Evolutionary conservation across 129 eudicot genomes (phyloP), one percentile per base, ranked within the genome.

Genomic region (Solidago caesia): DNA sequence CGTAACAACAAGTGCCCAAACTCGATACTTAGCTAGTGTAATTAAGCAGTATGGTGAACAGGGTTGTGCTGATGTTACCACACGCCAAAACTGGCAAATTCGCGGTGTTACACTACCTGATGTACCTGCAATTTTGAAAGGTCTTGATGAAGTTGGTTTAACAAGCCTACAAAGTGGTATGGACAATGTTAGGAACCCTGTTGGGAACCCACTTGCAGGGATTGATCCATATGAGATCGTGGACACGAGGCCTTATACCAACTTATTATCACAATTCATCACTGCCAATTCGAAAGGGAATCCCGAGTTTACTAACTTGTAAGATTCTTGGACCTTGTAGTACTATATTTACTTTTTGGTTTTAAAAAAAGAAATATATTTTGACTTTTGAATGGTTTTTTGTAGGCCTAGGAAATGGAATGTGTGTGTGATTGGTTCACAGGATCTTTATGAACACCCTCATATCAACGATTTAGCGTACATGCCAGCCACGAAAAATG

Each of bases 321-420:
- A 85, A 88, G 82, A 42, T 55, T 46, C 77, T 70, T 79, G 61
- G 68, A 69, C 52, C 74, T 15, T 52, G 27, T 16, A 9, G 33
- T 67, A 5, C 1, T 42, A 7, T 65, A 3, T 8, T 29, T 58
- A 21, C 48, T 74, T 75, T 64, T 4, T 58, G 47, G 33, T 68
- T 71, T 21, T 45, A 11, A 0, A 11, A 14, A 52, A 57, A 11
- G 52, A 8, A 4, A 4, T 10, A 2, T 9, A 64, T 68, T 29
- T 43, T 73, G 46, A 73, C 62, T 21, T 66, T 79, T 70, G 44
- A 42, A 9, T 25, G 60, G 7, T 67, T 14, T 71, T 43, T 72
- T 61, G 75, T 74, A 94, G 98, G 93, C 98, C 98, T 39, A 87
- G 98, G 85, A 94, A 94, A 81, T 94, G 98, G 98, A 94, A 94